Evolutionary conservation across 495 filamentous ascomycete species (phyloP).

Genomic region (Aspergillus bridgeri): DNA sequence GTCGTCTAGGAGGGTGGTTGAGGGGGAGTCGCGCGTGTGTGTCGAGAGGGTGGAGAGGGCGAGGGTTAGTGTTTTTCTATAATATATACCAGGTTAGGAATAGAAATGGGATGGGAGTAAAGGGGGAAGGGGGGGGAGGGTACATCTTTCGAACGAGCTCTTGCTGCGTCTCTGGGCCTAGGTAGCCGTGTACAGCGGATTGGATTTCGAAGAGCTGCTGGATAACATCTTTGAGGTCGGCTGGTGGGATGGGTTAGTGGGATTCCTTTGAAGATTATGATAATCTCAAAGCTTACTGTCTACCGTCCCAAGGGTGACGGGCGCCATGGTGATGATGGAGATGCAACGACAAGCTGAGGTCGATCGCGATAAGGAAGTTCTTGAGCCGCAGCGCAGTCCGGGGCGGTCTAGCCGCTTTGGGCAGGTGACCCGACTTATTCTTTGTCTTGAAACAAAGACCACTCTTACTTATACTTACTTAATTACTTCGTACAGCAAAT

Average conservation of each 20-base stretch:
- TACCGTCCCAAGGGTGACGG: conserved; percentile 42
- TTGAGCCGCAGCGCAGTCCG: background rate
- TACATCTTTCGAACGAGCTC: conserved; percentile 64
- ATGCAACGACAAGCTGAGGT: background rate
- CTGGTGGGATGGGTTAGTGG: conserved; percentile 23
- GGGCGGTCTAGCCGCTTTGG: conserved; percentile 5
- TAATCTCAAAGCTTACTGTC: conserved; percentile 40
- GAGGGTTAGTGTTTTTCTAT: conserved; percentile 44
- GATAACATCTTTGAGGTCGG: conserved; percentile 58
- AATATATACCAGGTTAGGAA: background rate
- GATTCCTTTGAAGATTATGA: background rate
- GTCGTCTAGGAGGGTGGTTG: conserved; percentile 26
- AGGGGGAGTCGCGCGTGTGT: conserved; percentile 33
- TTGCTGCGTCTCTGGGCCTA: conserved; percentile 58
- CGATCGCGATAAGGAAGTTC: background rate
- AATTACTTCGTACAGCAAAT: too few species aligned
- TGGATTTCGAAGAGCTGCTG: conserved; percentile 86
- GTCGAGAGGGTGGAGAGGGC: conserved; percentile 37
- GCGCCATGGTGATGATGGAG: conserved; percentile 34
- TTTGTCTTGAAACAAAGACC: background rate
- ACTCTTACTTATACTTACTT: too few species aligned
- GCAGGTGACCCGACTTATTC: background rate
- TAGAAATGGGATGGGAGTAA: background rate
- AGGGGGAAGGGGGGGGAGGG: conserved; percentile 21
- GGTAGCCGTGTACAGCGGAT: conserved; percentile 66